phyloP scores from a whole-genome alignment of 1,139 yeast genomes.

The Lodderomyces jiufengensis region DNA sequence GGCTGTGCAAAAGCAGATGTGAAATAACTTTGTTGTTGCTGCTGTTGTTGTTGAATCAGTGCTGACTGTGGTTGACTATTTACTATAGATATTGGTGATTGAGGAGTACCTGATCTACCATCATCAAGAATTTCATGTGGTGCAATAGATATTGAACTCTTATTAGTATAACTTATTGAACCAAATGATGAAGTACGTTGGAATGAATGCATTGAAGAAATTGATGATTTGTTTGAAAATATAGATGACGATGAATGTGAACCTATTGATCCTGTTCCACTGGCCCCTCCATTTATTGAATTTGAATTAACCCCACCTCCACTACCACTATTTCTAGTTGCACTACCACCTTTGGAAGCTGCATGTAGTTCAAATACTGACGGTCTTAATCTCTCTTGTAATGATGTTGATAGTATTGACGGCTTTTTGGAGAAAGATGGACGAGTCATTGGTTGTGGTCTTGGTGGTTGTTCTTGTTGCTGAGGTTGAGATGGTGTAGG shows the following conservation, averaged over 20 bases:
- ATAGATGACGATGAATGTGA: conserved; percentile 29
- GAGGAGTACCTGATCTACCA: conserved; percentile 3
- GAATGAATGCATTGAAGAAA: conserved; percentile 19
- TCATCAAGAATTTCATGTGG: conserved; percentile 21
- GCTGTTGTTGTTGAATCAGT: neutral
- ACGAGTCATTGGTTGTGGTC: conserved; percentile 7
- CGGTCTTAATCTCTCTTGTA: conserved; percentile 38
- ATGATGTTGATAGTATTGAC: conserved; percentile 18
- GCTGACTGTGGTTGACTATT: too few species aligned
- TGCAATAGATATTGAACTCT: conserved; percentile 22
- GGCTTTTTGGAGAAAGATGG: conserved; percentile 16
- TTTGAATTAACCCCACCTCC: neutral
- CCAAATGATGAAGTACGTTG: conserved; percentile 26
- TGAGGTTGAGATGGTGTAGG: conserved; percentile 5
- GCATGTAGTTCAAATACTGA: conserved; percentile 40
- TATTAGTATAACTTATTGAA: conserved; percentile 14
- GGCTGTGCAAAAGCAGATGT: neutral
- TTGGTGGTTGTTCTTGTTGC: conserved; percentile 6
- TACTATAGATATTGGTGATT: conserved; percentile 3
- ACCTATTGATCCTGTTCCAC: conserved; percentile 22
- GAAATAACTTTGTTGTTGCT: neutral
- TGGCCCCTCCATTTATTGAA: neutral
- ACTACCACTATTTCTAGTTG: conserved; percentile 2
- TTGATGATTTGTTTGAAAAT: conserved; percentile 34
- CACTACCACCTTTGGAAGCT: conserved; percentile 8